Percentiles rank a stretch among this genome's conserved stretches.
Conservation (phyloP, 1,284 basidiomycete genomes). For the Trichosporon asahii region DNA sequence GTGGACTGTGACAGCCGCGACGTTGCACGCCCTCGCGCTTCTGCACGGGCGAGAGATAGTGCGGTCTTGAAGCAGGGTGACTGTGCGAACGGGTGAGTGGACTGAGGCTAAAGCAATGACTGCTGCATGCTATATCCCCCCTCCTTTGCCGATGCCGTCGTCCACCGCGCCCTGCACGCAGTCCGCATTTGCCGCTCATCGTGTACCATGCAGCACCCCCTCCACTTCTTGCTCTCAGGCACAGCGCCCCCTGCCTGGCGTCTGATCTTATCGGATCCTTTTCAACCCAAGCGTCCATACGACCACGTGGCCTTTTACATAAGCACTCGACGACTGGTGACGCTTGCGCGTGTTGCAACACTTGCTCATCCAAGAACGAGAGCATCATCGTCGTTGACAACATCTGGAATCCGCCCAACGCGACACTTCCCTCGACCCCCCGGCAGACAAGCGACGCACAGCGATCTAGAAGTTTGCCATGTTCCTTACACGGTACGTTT, state of each 20-base stretch:
- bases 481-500: conserved; percentile 50
- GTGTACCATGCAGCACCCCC: background rate
- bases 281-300: background rate
- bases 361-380: background rate
- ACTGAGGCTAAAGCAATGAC: background rate
- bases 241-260: background rate
- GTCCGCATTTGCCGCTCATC: background rate
- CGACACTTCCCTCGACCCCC: background rate
- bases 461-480: conserved; percentile 27
- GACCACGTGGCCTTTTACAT: conserved; percentile 7
- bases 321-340: conserved; percentile 1
- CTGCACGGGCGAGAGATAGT: background rate
- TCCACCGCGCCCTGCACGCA: background rate
- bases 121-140: background rate
- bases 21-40: background rate
- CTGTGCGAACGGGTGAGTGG: background rate
- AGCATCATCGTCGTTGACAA: conserved; percentile 4
- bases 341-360: conserved; percentile 17
- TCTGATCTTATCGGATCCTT: conserved; percentile 8
- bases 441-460: conserved; percentile 1
- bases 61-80: background rate
- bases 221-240: background rate
- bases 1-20: background rate
- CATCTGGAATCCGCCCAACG: background rate
- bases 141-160: background rate